These are phyloP conservation scores for Nicotiana paniculata DNA, from an alignment of 257 asterid genomes.

Conservation along the genomic window DNA sequence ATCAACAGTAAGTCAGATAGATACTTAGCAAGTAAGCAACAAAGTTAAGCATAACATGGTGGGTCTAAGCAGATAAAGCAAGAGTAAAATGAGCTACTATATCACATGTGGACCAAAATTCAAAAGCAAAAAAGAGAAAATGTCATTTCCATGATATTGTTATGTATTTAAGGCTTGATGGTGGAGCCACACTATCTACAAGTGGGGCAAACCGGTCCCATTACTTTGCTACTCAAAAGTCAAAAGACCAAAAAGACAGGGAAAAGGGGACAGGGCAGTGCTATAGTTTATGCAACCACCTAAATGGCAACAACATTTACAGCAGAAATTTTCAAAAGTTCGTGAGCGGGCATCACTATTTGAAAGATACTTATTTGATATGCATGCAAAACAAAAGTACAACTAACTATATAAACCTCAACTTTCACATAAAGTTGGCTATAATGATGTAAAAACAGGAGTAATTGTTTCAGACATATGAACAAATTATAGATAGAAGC, in stretches of 20 bases:
- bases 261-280: background rate
- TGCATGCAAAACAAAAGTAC: background rate
- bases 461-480: background rate
- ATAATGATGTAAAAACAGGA: background rate
- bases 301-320: background rate
- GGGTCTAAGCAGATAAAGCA: background rate
- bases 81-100: background rate
- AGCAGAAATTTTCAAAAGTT: background rate
- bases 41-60: background rate
- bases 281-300: background rate
- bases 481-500: background rate
- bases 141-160: background rate
- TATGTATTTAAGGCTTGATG: background rate
- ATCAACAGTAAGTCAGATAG: constrained; percentile 18
- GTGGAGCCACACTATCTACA: constrained; percentile 3
- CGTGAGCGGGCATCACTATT: background rate
- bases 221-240: background rate
- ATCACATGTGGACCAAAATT: constrained; percentile 3
- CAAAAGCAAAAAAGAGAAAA: background rate
- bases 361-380: background rate
- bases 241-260: background rate
- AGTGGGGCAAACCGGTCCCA: background rate
- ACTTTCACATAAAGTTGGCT: background rate
- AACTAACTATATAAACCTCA: background rate
- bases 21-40: background rate